These are phyloP conservation scores for Aspergillus ochraceus DNA, from an alignment of 2,329 filamentous ascomycete genomes.

Conservation along the genomic window DNA sequence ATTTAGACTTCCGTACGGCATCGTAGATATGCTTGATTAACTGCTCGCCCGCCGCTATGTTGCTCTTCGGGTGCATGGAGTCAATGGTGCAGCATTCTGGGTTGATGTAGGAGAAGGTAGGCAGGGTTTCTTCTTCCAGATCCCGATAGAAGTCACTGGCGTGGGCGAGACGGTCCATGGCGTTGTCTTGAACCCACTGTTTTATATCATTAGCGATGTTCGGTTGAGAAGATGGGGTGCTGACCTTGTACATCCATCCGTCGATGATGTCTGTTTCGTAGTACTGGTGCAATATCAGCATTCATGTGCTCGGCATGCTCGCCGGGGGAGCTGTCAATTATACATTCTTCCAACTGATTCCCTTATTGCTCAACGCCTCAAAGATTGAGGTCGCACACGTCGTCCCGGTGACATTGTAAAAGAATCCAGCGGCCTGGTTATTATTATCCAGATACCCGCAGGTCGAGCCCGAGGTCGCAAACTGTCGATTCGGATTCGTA, in stretches of 20 bases:
- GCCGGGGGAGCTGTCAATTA: not conserved
- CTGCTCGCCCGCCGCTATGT: constrained; percentile 39
- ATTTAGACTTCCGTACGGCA: constrained; percentile 39
- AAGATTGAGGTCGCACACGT: constrained; percentile 40
- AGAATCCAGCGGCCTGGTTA: constrained; percentile 33
- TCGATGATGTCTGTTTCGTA: constrained; percentile 40
- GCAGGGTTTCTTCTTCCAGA: constrained; percentile 62
- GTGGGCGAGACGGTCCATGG: constrained; percentile 33
- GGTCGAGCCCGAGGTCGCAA: constrained; percentile 38
- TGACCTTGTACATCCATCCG: constrained; percentile 36
- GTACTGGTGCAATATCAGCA: constrained; percentile 25
- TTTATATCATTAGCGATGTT: not conserved
- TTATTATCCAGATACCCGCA: constrained; percentile 36
- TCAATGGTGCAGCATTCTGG: constrained; percentile 40
- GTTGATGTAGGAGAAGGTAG: constrained; percentile 61
- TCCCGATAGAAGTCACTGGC: constrained; percentile 62
- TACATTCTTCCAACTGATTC: constrained; percentile 41
- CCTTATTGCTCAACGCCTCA: constrained; percentile 36
- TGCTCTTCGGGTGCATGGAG: constrained; percentile 43
- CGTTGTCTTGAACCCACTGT: constrained; percentile 40
- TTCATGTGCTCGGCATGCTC: not conserved
- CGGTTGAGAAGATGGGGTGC: not conserved
- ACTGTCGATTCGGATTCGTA: constrained; percentile 43
- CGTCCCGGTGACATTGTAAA: constrained; percentile 35
- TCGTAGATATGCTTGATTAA: constrained; percentile 46